Conservation (phyloP, 306 rosid species). For the Trifolium repens region DNA sequence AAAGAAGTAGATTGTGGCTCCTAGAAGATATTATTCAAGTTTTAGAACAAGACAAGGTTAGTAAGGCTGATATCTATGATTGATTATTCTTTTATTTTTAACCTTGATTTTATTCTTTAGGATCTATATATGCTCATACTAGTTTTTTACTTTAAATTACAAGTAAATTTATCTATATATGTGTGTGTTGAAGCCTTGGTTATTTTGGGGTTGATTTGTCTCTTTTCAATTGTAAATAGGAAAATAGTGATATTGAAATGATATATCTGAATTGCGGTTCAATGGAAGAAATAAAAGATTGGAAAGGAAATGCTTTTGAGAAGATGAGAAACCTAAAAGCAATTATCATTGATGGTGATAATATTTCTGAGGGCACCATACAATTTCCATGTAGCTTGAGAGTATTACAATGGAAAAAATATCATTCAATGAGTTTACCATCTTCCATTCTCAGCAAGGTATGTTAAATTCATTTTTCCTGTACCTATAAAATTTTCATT, state of each 20-base stretch:
- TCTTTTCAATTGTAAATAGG: background rate
- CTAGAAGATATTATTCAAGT: background rate
- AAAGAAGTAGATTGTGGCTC: conserved; percentile 26
- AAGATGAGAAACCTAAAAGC: background rate
- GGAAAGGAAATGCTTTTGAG: background rate
- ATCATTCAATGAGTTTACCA: too few relatives aligned
- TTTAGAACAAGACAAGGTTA: background rate
- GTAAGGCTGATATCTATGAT: background rate
- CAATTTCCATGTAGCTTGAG: background rate
- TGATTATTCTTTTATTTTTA: background rate
- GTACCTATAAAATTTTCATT: too few relatives aligned
- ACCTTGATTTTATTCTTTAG: background rate
- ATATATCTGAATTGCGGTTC: background rate
- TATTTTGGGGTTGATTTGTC: too few relatives aligned
- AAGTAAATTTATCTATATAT: background rate
- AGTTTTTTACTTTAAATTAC: background rate
- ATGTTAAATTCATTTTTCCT: too few relatives aligned
- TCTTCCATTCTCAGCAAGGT: too few relatives aligned
- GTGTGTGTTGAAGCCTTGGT: too few relatives aligned
- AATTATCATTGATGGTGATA: background rate
- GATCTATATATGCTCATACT: background rate
- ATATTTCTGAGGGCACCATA: background rate
- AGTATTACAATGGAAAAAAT: too few relatives aligned
- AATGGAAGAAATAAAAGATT: background rate
- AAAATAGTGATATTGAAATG: background rate